These are phyloP conservation scores for Rhodamnia rubescens DNA, from an alignment of 345 rosid species.

Conservation along the genomic window DNA sequence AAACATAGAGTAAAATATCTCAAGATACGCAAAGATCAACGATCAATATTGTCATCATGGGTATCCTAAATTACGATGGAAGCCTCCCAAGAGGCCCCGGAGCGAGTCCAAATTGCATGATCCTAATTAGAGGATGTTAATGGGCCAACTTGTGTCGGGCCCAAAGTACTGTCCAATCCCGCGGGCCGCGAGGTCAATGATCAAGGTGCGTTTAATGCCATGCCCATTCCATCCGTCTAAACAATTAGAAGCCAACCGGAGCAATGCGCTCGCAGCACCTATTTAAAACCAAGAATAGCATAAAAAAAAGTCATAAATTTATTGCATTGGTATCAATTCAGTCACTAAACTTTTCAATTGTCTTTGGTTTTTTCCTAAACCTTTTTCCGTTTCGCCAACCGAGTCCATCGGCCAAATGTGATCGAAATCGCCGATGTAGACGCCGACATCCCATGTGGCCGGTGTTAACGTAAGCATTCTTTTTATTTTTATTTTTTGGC, in stretches of 20 bases:
- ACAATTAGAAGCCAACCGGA: background rate
- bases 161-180: background rate
- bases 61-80: background rate
- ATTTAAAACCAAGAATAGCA: background rate
- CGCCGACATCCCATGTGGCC: too few relatives aligned
- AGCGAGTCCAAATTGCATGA: background rate
- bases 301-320: too few relatives aligned
- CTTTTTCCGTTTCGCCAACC: too few relatives aligned
- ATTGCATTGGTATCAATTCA: too few relatives aligned
- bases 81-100: background rate
- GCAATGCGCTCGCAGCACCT: background rate
- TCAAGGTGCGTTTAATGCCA: background rate
- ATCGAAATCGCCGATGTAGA: too few relatives aligned
- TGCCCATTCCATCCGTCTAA: background rate
- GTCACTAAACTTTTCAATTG: too few relatives aligned
- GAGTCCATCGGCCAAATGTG: too few relatives aligned
- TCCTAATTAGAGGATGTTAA: background rate
- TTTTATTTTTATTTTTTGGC: too few relatives aligned
- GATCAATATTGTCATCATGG: background rate
- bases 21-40: background rate
- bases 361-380: too few relatives aligned
- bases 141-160: background rate
- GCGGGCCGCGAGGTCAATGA: background rate
- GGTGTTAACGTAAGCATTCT: fast-evolving
- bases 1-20: background rate